Evolutionary conservation across 345 rosid genomes (phyloP), one percentile per base, ranked within the genome.

Genomic region (Stellera chamaejasme): DNA sequence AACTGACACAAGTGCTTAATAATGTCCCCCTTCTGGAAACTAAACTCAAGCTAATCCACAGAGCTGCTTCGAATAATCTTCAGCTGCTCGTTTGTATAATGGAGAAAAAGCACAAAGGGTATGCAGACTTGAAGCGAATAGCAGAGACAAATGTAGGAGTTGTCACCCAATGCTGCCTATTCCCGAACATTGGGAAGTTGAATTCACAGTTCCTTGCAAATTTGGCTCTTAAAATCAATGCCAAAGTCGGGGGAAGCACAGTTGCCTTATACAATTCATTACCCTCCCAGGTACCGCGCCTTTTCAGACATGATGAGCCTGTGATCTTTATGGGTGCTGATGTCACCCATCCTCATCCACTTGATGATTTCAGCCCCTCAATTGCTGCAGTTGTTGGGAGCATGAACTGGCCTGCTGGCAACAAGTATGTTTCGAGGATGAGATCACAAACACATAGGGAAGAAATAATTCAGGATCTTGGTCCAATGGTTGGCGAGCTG

Each of bases 251-350:
- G 3, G 98, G 98, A 14, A 79, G 89, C 73, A 88, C 96, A 3
- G 89, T 82, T 13, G 89, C 91, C 56, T 74, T 92, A 51, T 88
- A 79, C 74, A 88, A 82, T 36, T 81, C 98, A 1, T 65, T 92
- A 15, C 91, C 91, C 10, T 71, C 80, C 50, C 97, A 93, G 54
- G 84, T 88, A 26, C 99, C 99, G 1, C 82, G 97, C 48, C 71
- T 88, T 48, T 64, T 93, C 55, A 72, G 50, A 11, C 54, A 48
- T 10, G 74, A 84, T 55, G 91, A 93, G 67, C 97, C 99, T 0
- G 96, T 88, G 66, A 93, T 88, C 75, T 93, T 93, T 60, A 84
- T 93, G 96, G 99, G 99, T 45, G 99, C 99, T 3, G 99, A 93
- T 60, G 99, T 88, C 16, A 93, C 99, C 25, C 94, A 88, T 70